Base-by-base conservation (phyloP, 139 green algal species). In the Microglena sp. region DNA sequence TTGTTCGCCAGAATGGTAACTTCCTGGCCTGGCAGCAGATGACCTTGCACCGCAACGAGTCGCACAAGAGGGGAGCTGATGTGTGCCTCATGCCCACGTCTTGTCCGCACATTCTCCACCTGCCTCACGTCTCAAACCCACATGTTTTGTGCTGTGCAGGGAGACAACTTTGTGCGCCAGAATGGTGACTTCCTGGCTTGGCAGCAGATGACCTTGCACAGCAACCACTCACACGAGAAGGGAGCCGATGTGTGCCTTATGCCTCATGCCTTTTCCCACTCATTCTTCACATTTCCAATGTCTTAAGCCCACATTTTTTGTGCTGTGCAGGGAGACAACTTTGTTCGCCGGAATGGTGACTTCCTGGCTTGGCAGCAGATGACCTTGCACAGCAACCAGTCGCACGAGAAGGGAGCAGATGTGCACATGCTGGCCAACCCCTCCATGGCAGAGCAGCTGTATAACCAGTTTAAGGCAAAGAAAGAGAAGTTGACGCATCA, bases 401-500 rank as follows among this genome's bases (percentile, higher is more conserved):
- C 92, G 24, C 76, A 80, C 57, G 86, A 97, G 29, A 87, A 88
- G 69, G 90, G 91, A 22, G 73, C 86, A 60, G 87, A 95, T 62
- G 73, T 96, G 29, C 84, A 96, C 69, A 72, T 77, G 50, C 75
- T 90, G 82, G 88, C 88, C 28, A 86, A 84, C 63, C 92, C 92
- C 22, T 92, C 82, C 7, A 83, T 97, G 31, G 92, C 91, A 1
- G 93, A 97, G 82, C 71, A 87, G 63, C 70, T 96, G 72, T 87
- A 90, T 74, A 77, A 83, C 70, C 71, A 89, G 70, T 98, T 95
- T 78, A 92, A 91, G 69, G 74, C 74, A 50, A 96, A 95, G 82
- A 98, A 98, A 77, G 85, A 88, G 46, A 71, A 74, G 46, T 68
- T 97, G 8, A 64, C 24, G 29, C 15, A 64, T 18, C 29, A 64